A percentile compares a stretch with the other conserved stretches of the same genome.
Evolutionary conservation across 2,329 filamentous ascomycete genomes (phyloP).

Genomic region (Xylariaceae sp.): DNA sequence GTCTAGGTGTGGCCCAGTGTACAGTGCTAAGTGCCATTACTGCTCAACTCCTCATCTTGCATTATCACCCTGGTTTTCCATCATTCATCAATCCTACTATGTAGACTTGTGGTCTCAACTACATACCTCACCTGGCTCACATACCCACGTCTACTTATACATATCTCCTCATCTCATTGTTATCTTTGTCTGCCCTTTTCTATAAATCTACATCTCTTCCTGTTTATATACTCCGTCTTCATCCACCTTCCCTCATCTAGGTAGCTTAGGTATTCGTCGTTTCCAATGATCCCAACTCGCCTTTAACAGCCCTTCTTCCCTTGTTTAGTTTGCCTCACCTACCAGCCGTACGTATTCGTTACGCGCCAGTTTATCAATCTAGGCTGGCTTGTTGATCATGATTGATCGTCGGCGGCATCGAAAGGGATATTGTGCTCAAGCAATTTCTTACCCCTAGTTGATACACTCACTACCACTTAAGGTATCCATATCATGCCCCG

Average conservation of each 20-base stretch:
- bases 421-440: conserved; percentile 26
- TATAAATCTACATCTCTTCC: no score
- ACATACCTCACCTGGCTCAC: no score
- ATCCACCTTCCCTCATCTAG: background rate
- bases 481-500: conserved; percentile 34
- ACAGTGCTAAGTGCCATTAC: background rate
- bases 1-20: background rate
- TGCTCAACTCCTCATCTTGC: background rate
- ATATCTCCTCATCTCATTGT: no score
- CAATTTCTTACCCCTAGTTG: conserved; percentile 24
- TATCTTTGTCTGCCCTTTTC: no score
- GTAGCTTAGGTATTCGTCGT: no score
- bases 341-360: no score
- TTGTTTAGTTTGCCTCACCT: no score
- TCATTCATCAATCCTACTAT: no score
- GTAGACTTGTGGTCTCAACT: no score
- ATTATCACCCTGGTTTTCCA: no score
- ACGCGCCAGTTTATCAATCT: background rate
- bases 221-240: no score
- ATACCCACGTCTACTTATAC: no score
- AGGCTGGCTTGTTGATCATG: conserved; percentile 22
- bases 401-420: conserved; percentile 21
- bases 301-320: background rate
- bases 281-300: background rate
- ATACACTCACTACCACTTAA: conserved; percentile 4